These are phyloP conservation scores for Sporormia fimetaria DNA, from an alignment of 495 filamentous ascomycete species.

Conservation along the genomic window DNA sequence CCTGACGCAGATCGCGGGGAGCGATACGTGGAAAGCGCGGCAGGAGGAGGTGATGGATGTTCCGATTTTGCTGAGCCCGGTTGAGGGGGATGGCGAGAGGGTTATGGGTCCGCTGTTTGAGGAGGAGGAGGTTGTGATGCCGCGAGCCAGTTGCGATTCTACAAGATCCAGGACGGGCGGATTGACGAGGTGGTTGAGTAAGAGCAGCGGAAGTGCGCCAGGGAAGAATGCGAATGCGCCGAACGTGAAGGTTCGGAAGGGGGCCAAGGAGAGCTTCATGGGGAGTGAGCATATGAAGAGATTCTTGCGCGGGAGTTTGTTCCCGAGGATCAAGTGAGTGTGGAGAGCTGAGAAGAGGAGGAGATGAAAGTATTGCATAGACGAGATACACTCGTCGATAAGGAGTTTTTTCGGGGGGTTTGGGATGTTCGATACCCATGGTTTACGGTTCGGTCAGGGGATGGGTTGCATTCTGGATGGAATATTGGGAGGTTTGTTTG, in stretches of 20 bases:
- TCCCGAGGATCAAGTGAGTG: constrained; percentile 31
- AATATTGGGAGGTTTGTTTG: no score
- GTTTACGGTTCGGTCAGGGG: no score
- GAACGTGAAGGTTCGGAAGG: constrained; percentile 24
- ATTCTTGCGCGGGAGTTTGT: constrained; percentile 32
- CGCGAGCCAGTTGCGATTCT: constrained; percentile 2
- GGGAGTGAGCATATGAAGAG: constrained; percentile 38
- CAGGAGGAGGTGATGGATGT: constrained; percentile 36
- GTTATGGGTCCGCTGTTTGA: constrained; percentile 18
- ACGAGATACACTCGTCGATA: no score
- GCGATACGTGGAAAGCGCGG: constrained; percentile 39
- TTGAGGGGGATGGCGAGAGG: constrained; percentile 17
- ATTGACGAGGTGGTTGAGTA: constrained; percentile 20
- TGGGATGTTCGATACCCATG: no score
- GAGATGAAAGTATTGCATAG: no score
- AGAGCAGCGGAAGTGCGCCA: constrained; percentile 3
- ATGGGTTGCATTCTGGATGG: no score
- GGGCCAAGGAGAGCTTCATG: constrained; percentile 32
- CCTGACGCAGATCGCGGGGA: constrained; percentile 46
- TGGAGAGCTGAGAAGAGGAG: no score
- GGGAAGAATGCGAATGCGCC: constrained; percentile 18
- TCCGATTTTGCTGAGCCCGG: constrained; percentile 25
- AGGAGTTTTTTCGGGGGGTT: no score
- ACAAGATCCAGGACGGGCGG: constrained; percentile 4
- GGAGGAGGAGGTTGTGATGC: constrained; percentile 9